Conservation (phyloP, 257 asterid genomes). For the Lantana camara region DNA sequence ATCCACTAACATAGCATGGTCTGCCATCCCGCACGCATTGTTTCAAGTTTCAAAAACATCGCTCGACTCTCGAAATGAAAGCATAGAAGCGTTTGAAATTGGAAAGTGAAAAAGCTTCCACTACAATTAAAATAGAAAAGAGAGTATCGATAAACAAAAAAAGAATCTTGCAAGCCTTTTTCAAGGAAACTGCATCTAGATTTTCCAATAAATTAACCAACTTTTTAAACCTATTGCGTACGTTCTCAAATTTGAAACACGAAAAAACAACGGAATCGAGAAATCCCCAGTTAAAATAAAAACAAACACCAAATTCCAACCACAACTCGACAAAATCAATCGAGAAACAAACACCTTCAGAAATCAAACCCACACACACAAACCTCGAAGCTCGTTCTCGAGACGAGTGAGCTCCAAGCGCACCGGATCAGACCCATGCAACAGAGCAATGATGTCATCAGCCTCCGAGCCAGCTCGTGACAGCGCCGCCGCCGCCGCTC, state of each 20-base stretch:
- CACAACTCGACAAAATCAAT: slow-evolving; percentile 6
- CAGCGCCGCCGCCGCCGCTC: slow-evolving; percentile 18
- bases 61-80: slow-evolving; percentile 9
- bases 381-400: slow-evolving; percentile 83
- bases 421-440: slow-evolving; percentile 91
- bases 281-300: background rate
- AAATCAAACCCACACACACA: slow-evolving; percentile 9
- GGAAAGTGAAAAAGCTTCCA: slow-evolving; percentile 8
- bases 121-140: slow-evolving; percentile 1
- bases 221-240: background rate
- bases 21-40: background rate
- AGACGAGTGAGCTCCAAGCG: slow-evolving; percentile 89
- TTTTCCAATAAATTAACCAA: slow-evolving; percentile 21
- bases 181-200: background rate
- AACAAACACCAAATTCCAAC: slow-evolving; percentile 1
- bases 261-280: background rate
- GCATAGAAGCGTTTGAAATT: slow-evolving; percentile 12
- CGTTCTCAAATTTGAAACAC: slow-evolving; percentile 1
- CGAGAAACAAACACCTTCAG: slow-evolving; percentile 10
- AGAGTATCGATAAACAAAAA: background rate
- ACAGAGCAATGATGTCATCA: slow-evolving; percentile 59
- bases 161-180: slow-evolving; percentile 1
- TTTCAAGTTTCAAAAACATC: slow-evolving; percentile 1
- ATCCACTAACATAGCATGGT: slow-evolving; percentile 1
- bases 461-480: slow-evolving; percentile 52